Base-by-base conservation (phyloP, 371 early-diverging fungal genomes). In the Massospora cicadina region DNA sequence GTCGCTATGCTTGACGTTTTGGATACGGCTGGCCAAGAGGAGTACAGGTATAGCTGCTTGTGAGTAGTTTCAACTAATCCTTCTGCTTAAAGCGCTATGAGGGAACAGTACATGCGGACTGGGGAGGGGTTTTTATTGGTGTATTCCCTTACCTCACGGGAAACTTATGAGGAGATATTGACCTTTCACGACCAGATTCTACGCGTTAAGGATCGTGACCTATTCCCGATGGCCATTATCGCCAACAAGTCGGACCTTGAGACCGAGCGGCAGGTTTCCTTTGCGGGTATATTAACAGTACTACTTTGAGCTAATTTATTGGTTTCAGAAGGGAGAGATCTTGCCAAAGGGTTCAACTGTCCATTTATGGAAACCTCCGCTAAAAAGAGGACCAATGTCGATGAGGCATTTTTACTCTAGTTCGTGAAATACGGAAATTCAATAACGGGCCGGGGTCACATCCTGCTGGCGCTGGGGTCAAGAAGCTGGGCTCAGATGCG, bases 221-320 rank as follows among this genome's bases (percentile, higher is more conserved):
- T 73, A 32, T 89, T 88, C 71, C 94, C 94, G 21, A 86, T 93
- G 61, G 85, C 91, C 60, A 71, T 98, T 24, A 84, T 95, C 10
- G 98, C 88, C 29, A 98, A 98, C 81, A 98, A 98, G 77, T 87
- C 84, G 65, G 96, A 98, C 78, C 72, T 94, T 63, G 84, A 82
- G 53, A 68, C 71, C 25, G 87, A 95, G 60, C 77, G 94, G 61
- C 81, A 82, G 29, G 90, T 98, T 12, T 74, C 81, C 13, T 72
- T 67, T n/a, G 77, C 80, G 68, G 77, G 79, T 79, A 69, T 21
- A 54, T 55, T 21, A 7, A 13, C 56, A 66, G 25, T 62, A n/a
- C n/a, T n/a, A n/a, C n/a, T n/a, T n/a, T n/a, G n/a, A n/a, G n/a
- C n/a, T n/a, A 60, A 60, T 13, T 13, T 5, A 31, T 60, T 25